Base-by-base conservation (phyloP, 2,329 filamentous ascomycete species). In the Colletotrichum musicola region DNA sequence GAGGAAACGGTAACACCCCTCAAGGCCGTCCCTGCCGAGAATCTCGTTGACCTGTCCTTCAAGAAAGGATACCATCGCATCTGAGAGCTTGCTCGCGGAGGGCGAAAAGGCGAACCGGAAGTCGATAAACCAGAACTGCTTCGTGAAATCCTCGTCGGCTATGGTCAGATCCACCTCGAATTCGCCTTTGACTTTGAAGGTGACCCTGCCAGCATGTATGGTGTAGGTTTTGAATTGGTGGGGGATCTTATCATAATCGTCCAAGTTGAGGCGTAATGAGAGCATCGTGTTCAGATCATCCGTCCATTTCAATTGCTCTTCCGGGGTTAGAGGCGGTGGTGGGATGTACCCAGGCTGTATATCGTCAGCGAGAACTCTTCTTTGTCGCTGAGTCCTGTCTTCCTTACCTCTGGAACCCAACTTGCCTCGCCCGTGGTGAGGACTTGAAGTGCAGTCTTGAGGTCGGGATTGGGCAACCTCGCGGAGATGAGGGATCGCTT, bases 121-220 rank as follows among this genome's bases (percentile, higher is more conserved):
- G 78, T 98, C 95, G 70, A 98, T 93, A 76, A 98, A 97, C 85
- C 92, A 98, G 76, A 97, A 97, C 74, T 97, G 95, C 62, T 92
- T 92, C 38, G 90, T 85, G 18, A 90, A 88, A 72, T 96, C 92
- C 76, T 98, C 95, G 73, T 95, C 92, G 18, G 93, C 93, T 71
- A 98, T 92, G 1, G 94, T 95, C 59, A 99, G 86, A 77, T 98
- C 96, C 20, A 98, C 89, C 78, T 98, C 95, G 74, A 98, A 98
- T 78, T 98, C 95, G 61, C 89, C 88, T 3, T 88, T 83, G 1
- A 98, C 92, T 54, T 84, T 88, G 78, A 99, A 99, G 0, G 94
- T 98, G 6, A 93, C 95, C 56, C 95, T 90, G n/a, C 97, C 96
- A 59, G 93, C 92, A 60, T 88, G 87, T 69, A 99, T 92, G 5